phyloP scores from a whole-genome alignment of 108 stramenopile genomes.

The Conticribra guillardii region DNA sequence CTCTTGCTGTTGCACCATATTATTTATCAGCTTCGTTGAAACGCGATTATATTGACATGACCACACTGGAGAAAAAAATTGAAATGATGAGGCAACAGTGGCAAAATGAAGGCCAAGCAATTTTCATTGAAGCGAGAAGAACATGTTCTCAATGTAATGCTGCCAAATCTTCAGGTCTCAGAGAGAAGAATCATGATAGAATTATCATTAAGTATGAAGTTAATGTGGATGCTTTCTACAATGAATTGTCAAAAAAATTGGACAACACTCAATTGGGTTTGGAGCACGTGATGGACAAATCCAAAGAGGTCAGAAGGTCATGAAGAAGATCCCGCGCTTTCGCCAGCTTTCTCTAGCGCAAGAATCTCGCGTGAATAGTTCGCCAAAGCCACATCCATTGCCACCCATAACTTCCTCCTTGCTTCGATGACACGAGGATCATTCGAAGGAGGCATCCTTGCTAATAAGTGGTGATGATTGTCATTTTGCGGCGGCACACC shows the following conservation, averaged over 20 bases:
- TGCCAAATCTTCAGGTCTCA: too few relatives aligned
- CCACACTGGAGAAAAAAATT: too few relatives aligned
- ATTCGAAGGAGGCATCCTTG: slow-evolving; percentile 22
- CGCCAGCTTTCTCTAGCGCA: slow-evolving; percentile 22
- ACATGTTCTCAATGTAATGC: not conserved
- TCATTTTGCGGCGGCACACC: not conserved
- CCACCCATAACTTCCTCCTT: slow-evolving; percentile 28
- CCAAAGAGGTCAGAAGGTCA: not conserved
- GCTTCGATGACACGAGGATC: slow-evolving; percentile 43
- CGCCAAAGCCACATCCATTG: slow-evolving; percentile 44
- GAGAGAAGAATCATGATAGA: not conserved
- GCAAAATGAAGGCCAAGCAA: not conserved
- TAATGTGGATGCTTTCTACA: slow-evolving; percentile 2
- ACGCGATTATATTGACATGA: too few relatives aligned
- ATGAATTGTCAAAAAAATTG: not conserved
- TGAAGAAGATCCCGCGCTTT: not conserved
- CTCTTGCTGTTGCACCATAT: too few relatives aligned
- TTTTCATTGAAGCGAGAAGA: not conserved
- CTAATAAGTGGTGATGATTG: not conserved
- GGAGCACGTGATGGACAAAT: not conserved
- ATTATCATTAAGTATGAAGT: slow-evolving; percentile 4
- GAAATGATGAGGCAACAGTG: too few relatives aligned
- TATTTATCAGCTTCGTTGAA: too few relatives aligned
- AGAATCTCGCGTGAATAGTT: slow-evolving; percentile 43
- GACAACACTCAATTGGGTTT: not conserved